Percentiles rank a stretch among this genome's conserved stretches.
Conservation (phyloP, 1,284 basidiomycete genomes). For the Apiotrichum gamsii region DNA sequence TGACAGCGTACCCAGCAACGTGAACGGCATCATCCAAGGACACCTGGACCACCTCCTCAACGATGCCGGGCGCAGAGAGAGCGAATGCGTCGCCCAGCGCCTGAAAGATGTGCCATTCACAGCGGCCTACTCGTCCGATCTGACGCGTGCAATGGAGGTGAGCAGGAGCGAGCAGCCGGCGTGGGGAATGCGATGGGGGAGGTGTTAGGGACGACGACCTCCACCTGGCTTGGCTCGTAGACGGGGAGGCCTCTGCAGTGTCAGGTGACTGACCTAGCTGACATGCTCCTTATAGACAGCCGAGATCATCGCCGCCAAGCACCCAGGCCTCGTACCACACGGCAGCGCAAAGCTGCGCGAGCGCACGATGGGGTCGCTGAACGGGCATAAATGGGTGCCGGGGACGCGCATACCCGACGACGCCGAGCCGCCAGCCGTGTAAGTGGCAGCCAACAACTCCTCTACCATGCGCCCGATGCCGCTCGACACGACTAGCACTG, state of each 20-base stretch:
- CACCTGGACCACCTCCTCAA: conserved; percentile 43
- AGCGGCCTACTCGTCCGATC: conserved; percentile 26
- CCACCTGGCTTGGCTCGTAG: too few relatives aligned
- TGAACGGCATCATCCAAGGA: conserved; percentile 42
- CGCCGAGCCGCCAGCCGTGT: conserved; percentile 25
- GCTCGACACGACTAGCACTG: too few relatives aligned
- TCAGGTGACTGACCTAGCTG: too few relatives aligned
- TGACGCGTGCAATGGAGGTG: conserved; percentile 40
- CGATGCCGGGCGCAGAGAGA: conserved; percentile 32
- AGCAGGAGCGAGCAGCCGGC: too few relatives aligned
- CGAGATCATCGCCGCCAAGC: conserved; percentile 21
- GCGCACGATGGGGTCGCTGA: conserved; percentile 29
- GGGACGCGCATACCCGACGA: conserved; percentile 26
- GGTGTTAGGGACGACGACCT: too few relatives aligned
- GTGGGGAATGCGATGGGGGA: too few relatives aligned
- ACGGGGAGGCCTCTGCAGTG: too few relatives aligned
- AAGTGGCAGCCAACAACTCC: too few relatives aligned
- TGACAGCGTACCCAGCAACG: conserved; percentile 32
- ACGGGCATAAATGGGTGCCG: conserved; percentile 22
- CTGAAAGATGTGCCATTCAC: conserved; percentile 23
- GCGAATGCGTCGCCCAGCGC: conserved; percentile 18
- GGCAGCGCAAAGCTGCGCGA: conserved; percentile 27
- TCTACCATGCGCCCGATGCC: too few relatives aligned
- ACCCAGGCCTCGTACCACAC: conserved; percentile 16
- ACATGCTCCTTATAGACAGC: too few relatives aligned